Evolutionary conservation across 1,284 basidiomycete species (phyloP), one percentile per base, ranked within the genome.

Genomic region (Phenoliferia sp.): DNA sequence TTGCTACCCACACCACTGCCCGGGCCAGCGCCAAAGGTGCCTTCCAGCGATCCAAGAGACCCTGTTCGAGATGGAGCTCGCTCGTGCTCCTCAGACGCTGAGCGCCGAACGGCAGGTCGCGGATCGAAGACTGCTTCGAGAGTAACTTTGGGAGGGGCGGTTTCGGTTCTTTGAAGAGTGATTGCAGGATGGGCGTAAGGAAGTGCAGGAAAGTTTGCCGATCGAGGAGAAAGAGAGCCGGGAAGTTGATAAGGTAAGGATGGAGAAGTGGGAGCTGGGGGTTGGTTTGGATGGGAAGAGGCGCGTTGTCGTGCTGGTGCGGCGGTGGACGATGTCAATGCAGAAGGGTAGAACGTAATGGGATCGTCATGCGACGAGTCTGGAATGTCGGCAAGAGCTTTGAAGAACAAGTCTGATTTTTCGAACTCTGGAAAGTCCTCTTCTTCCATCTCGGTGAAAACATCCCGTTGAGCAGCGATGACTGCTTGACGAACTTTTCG

Each of bases 341-440:
- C 12, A 16, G 58, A 28, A 36, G 31, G 35, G n/a, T 16, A 16
- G 50, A 26, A 12, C 3, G 32, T 17, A 12, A 50, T 19, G 6
- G 36, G 7, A 48, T 9, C n/a, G 26, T n/a, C 10, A 19, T 44
- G 6, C 22, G 48, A 1, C 3, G 63, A 9, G 6, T 31, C 1
- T 5, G 62, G 72, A 3, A 88, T 82, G 76, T 97, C 92, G 2
- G 88, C 86, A 2, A 90, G 82, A 0, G 92, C 92, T 63, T 92
- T 88, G 80, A 93, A 89, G 86, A 90, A 97, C 12, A 97, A 83
- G 74, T 94, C 92, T 48, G 90, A 92, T 68, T 85, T 82, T 74
- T 88, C 86, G 77, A 99, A 98, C 9, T 87, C 86, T 58, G 89
- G 87, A 79, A 94, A 96, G 77, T 96, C 93, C 63, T 90, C 73